Percentiles rank a stretch among this genome's conserved stretches.
Evolutionary conservation across 495 filamentous ascomycete genomes (phyloP).

Genomic region (Hypoxylon lienhwacheense): DNA sequence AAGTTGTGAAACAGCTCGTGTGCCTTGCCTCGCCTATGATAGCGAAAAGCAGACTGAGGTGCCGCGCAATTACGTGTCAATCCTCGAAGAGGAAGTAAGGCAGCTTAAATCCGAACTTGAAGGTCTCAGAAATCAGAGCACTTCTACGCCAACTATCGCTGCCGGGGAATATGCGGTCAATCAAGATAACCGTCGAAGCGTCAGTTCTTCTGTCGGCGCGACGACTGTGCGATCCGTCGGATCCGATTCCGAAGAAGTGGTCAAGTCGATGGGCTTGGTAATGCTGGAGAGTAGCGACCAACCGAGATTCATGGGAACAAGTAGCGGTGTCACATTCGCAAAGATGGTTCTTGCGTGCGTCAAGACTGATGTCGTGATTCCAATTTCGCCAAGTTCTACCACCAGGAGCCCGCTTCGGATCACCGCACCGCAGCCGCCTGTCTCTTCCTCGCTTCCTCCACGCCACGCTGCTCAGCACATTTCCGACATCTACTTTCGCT

Average conservation of each 20-base stretch:
- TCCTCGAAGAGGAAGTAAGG: conserved; percentile 33
- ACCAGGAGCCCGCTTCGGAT: conserved; percentile 16
- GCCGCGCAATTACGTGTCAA: conserved; percentile 35
- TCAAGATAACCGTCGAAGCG: conserved; percentile 12
- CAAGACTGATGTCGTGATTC: conserved; percentile 20
- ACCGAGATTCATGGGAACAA: conserved; percentile 35
- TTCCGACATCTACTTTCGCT: conserved; percentile 35
- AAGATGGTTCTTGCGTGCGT: conserved; percentile 38
- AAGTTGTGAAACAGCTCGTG: conserved; percentile 31
- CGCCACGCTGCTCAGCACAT: conserved; percentile 36
- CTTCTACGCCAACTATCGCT: conserved; percentile 1
- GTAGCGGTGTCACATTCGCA: conserved; percentile 34
- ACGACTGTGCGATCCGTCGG: conserved; percentile 14
- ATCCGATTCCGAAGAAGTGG: conserved; percentile 27
- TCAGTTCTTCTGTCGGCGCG: conserved; percentile 3
- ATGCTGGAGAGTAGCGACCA: conserved; percentile 30
- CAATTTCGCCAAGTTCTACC: conserved; percentile 9
- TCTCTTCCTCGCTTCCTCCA: conserved; percentile 32
- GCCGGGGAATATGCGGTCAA: neutral
- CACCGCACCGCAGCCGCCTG: conserved; percentile 11
- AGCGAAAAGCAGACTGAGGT: conserved; percentile 35
- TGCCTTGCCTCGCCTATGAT: conserved; percentile 33
- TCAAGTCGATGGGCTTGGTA: conserved; percentile 32
- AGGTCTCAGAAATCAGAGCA: conserved; percentile 20
- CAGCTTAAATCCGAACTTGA: conserved; percentile 25